Base-by-base conservation (phyloP, 352 stramenopile species). In the Pythium periplocum region DNA sequence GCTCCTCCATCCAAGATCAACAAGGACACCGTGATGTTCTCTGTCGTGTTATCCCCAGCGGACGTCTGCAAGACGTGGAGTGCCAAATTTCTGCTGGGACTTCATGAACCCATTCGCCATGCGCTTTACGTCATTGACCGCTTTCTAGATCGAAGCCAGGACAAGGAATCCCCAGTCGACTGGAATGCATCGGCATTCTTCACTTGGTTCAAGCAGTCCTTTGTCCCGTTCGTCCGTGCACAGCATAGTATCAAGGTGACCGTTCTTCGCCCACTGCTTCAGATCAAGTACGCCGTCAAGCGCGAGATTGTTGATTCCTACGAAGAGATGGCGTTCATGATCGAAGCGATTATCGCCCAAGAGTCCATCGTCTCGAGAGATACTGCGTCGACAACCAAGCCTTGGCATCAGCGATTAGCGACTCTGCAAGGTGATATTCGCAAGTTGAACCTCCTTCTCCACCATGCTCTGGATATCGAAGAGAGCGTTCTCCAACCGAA, bases 121-220 rank as follows among this genome's bases (percentile, higher is more conserved):
- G 80, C 83, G 26, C 71, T 93, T 1, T 91, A 86, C 55, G 83
- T 93, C 44, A 89, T 89, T 61, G 80, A 93, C 57, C 72, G 77
- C 12, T 93, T 90, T 44, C 52, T 93, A n/a, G 73, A 87, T 32
- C 78, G 83, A 45, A 75, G 59, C 7, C 73, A 86, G 35, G 62
- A 62, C 44, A 61, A 57, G 31, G 52, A 61, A 26, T 46, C 49
- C 0, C 6, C 35, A 4, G 1, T 38, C 8, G 48, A 62, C 5
- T 68, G 61, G 61, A 61, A 63, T 44, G 59, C 61, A 31, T 30
- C 48, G 8, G 42, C 53, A 2, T 91, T 93, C 51, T 90, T 93
- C 58, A 37, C 66, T 17, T 93, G 80, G 78, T 93, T 93, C 56
- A 83, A 80, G 34, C 64, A 73, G 26, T 87, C 75, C 55, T 91